A percentile compares a stretch with the other conserved stretches of the same genome.
phyloP scores from a whole-genome alignment of 805 yeast species.

The Spathaspora girioi region DNA sequence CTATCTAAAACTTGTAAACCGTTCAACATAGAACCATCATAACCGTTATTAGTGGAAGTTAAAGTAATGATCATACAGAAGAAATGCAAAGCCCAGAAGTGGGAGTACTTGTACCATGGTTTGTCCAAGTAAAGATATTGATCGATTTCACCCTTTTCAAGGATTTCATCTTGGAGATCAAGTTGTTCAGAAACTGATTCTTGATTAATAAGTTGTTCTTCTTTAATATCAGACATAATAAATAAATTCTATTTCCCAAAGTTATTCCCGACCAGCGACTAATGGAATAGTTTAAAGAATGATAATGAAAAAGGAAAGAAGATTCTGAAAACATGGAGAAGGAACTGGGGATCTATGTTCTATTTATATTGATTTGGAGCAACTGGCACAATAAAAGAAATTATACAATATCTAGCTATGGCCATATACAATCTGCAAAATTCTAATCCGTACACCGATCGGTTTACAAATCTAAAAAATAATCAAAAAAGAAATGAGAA shows the following conservation, averaged over 20 bases:
- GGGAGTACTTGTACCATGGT: conserved; percentile 32
- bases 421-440: too few species aligned
- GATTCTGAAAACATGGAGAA: neutral
- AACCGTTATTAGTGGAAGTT: conserved; percentile 46
- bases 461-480: too few species aligned
- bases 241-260: neutral
- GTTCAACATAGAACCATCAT: conserved; percentile 47
- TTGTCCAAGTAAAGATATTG: conserved; percentile 14
- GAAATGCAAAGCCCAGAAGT: conserved; percentile 34
- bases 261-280: conserved; percentile 3
- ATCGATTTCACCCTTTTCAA: conserved; percentile 8
- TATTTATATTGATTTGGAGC: neutral
- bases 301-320: neutral
- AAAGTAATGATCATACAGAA: conserved; percentile 39
- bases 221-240: neutral
- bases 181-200: conserved; percentile 2
- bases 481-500: too few species aligned
- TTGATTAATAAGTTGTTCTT: conserved; percentile 1
- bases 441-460: too few species aligned
- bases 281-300: neutral
- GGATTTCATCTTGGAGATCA: neutral
- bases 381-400: too few species aligned
- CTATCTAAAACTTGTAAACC: conserved; percentile 43
- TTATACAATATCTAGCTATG: too few species aligned
- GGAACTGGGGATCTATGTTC: neutral